A percentile compares a stretch with the other conserved stretches of the same genome.
Conservation (phyloP, 306 rosid genomes). For the Fagus sylvatica region DNA sequence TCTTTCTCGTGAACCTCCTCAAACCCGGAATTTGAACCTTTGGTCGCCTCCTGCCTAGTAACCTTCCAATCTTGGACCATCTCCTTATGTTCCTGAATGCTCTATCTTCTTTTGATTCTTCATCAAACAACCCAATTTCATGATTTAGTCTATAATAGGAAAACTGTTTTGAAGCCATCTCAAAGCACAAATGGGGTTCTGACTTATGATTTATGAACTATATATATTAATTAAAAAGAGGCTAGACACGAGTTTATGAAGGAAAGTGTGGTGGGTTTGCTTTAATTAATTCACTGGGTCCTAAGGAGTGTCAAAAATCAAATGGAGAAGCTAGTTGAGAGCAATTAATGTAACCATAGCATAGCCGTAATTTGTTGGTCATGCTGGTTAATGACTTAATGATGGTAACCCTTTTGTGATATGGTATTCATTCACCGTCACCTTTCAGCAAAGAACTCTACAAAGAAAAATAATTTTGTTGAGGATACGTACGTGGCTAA, state of each 20-base stretch:
- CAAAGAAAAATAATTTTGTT: no score
- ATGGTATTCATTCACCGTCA: no score
- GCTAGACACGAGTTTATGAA: neutral
- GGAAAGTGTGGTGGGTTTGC: neutral
- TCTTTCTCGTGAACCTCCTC: constrained; percentile 36
- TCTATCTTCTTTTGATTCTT: constrained; percentile 14
- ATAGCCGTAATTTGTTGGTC: constrained; percentile 18
- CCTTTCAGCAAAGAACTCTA: no score
- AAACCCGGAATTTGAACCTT: constrained; percentile 28
- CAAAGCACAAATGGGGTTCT: neutral
- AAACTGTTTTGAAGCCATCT: constrained; percentile 23
- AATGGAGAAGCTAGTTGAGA: neutral
- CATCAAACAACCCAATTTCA: constrained; percentile 2
- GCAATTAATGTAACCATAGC: constrained; percentile 22
- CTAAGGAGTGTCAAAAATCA: no score
- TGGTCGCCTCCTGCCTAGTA: constrained; percentile 41
- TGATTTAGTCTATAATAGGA: constrained; percentile 40
- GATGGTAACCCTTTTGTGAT: no score
- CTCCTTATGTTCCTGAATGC: constrained; percentile 36
- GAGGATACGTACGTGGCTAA: no score
- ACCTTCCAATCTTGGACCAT: constrained; percentile 39
- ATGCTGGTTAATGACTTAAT: neutral
- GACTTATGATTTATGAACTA: neutral
- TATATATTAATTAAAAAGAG: neutral
- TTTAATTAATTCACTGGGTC: neutral